Percentiles rank a stretch among this genome's conserved stretches.
Evolutionary conservation across 495 filamentous ascomycete species (phyloP).

Genomic region (Penicillium tannophilum): DNA sequence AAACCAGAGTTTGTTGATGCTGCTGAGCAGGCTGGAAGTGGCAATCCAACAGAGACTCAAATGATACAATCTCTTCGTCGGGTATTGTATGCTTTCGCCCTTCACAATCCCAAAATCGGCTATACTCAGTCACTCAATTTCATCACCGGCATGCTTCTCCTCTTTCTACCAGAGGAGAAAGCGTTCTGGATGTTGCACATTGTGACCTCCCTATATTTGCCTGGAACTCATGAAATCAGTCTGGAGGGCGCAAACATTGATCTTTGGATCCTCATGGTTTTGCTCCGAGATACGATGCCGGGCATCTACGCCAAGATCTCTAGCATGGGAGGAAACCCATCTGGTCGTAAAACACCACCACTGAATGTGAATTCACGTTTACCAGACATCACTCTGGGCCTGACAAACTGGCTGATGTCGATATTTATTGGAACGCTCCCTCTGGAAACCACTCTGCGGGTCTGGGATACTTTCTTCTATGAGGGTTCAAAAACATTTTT

Average conservation of each 20-base stretch:
- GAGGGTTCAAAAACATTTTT: slow-evolving; percentile 97
- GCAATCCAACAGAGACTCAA: slow-evolving; percentile 61
- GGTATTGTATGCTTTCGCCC: slow-evolving; percentile 85
- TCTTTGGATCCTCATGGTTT: slow-evolving; percentile 87
- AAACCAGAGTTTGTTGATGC: slow-evolving; percentile 62
- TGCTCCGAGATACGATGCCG: slow-evolving; percentile 80
- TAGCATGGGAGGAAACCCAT: slow-evolving; percentile 63
- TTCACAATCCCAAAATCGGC: slow-evolving; percentile 85
- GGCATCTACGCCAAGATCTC: slow-evolving; percentile 87
- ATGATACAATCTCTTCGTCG: slow-evolving; percentile 80
- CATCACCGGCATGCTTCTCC: slow-evolving; percentile 88
- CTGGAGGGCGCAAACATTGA: slow-evolving; percentile 94
- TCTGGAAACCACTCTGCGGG: slow-evolving; percentile 84
- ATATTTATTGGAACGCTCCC: slow-evolving; percentile 92
- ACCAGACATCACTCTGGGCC: slow-evolving; percentile 87
- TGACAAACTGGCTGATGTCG: slow-evolving; percentile 99
- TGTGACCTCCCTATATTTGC: slow-evolving; percentile 83
- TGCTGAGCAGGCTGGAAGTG: slow-evolving; percentile 27
- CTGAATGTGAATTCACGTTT: slow-evolving; percentile 61
- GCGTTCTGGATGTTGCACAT: slow-evolving; percentile 94
- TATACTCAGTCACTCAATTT: slow-evolving; percentile 99
- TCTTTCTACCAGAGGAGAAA: slow-evolving; percentile 91
- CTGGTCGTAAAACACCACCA: slow-evolving; percentile 41
- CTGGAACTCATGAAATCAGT: slow-evolving; percentile 88
- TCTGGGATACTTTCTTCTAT: slow-evolving; percentile 96